phyloP scores from a whole-genome alignment of 2,329 filamentous ascomycete genomes.

The Zasmidium cellare region DNA sequence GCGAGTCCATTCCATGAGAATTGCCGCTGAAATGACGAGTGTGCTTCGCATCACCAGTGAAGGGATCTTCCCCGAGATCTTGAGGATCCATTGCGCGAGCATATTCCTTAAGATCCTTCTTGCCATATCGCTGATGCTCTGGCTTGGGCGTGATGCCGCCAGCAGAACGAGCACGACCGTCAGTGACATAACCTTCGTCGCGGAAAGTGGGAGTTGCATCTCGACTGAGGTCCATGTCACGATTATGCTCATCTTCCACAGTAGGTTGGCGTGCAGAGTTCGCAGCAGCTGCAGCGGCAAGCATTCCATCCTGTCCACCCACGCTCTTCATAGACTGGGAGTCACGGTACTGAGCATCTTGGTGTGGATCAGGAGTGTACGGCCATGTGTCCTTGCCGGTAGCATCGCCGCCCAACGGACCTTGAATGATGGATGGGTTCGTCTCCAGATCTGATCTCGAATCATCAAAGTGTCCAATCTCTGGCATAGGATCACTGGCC shows the following conservation, averaged over 20 bases:
- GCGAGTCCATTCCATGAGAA: slow-evolving; percentile 87
- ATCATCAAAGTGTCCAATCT: slow-evolving; percentile 67
- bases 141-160: slow-evolving; percentile 49
- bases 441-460: slow-evolving; percentile 69
- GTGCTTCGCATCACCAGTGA: slow-evolving; percentile 59
- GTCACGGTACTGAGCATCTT: slow-evolving; percentile 17
- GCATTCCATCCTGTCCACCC: slow-evolving; percentile 19
- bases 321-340: slow-evolving; percentile 15
- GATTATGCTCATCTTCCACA: slow-evolving; percentile 23
- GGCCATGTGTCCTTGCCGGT: slow-evolving; percentile 49
- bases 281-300: slow-evolving; percentile 25
- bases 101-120: slow-evolving; percentile 57
- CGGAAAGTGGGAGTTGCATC: slow-evolving; percentile 54
- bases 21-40: slow-evolving; percentile 76
- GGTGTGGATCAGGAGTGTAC: slow-evolving; percentile 33
- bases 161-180: slow-evolving; percentile 52
- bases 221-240: slow-evolving; percentile 12
- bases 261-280: slow-evolving; percentile 38
- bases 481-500: slow-evolving; percentile 70
- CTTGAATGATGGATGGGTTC: slow-evolving; percentile 81
- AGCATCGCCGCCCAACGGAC: slow-evolving; percentile 63
- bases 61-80: slow-evolving; percentile 59
- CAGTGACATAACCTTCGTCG: slow-evolving; percentile 93
- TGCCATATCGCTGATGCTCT: slow-evolving; percentile 46
- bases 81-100: slow-evolving; percentile 50